Conservation (phyloP, 1,284 basidiomycete species). For the Mycena citricolor region DNA sequence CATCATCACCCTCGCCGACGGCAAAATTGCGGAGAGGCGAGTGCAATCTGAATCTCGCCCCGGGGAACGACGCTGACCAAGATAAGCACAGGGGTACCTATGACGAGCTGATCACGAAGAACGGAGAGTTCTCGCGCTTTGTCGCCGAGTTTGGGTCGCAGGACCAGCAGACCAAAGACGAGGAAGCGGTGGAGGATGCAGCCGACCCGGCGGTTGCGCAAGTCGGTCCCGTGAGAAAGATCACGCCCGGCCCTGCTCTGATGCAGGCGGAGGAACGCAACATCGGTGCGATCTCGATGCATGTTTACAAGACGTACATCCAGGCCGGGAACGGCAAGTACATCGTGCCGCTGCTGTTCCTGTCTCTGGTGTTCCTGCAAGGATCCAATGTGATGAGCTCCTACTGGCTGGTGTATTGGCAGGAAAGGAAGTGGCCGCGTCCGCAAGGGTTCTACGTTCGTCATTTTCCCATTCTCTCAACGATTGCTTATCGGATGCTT, state of each 20-base stretch:
- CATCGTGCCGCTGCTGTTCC: constrained; percentile 52
- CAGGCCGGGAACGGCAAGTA: constrained; percentile 54
- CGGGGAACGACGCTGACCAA: background rate
- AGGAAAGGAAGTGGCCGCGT: constrained; percentile 57
- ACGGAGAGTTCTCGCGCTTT: constrained; percentile 74
- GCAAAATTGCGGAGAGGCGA: constrained; percentile 71
- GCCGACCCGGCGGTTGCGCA: constrained; percentile 22
- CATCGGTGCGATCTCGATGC: constrained; percentile 51
- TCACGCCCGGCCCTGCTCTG: constrained; percentile 42
- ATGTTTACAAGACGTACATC: constrained; percentile 55
- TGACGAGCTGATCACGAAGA: constrained; percentile 57
- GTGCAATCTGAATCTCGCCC: background rate
- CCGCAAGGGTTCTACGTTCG: constrained; percentile 62
- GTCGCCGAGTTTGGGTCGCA: constrained; percentile 58
- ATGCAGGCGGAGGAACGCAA: constrained; percentile 70
- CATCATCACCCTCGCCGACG: constrained; percentile 70
- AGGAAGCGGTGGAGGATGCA: constrained; percentile 25
- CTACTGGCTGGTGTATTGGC: constrained; percentile 78
- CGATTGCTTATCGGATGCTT: constrained; percentile 10
- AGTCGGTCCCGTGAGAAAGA: constrained; percentile 30
- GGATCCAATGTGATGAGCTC: constrained; percentile 62
- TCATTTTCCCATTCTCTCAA: constrained; percentile 7
- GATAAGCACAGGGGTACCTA: constrained; percentile 55
- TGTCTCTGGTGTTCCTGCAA: constrained; percentile 56
- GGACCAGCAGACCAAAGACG: constrained; percentile 32